Conservation (phyloP, 441 rosid genomes). For the Erodium trifolium region DNA sequence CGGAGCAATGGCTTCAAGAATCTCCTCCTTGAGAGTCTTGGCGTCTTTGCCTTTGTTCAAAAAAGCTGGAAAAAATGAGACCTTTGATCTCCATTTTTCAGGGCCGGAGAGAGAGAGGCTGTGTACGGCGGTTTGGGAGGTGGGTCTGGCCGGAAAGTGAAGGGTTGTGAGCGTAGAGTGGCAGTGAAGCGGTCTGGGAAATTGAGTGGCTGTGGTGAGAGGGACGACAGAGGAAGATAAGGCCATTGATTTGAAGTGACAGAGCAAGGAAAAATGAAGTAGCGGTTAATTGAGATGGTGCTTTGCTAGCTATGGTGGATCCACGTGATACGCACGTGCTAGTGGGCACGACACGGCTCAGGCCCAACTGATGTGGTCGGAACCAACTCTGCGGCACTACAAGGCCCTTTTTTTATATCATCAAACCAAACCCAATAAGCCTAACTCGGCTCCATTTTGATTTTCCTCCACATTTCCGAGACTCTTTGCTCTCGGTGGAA, state of each 20-base stretch:
- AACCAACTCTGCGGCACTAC: too few relatives aligned
- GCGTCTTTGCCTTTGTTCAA: slow-evolving; percentile 54
- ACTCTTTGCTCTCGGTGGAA: too few relatives aligned
- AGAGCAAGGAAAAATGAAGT: not conserved
- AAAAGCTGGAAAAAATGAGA: slow-evolving; percentile 77
- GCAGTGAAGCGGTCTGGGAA: not conserved
- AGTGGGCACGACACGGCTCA: not conserved
- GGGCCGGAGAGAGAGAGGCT: slow-evolving; percentile 15
- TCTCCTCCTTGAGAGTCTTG: slow-evolving; percentile 54
- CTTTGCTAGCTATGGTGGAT: too few relatives aligned
- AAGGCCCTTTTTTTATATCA: not conserved
- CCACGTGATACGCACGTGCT: not conserved
- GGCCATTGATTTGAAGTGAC: slow-evolving; percentile 24
- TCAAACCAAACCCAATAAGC: slow-evolving; percentile 7
- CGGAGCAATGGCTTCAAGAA: slow-evolving; percentile 58
- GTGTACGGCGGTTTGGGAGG: slow-evolving; percentile 19
- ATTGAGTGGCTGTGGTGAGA: slow-evolving; percentile 17
- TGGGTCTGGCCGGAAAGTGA: slow-evolving; percentile 23
- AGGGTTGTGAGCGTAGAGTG: slow-evolving; percentile 19
- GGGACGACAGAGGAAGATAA: slow-evolving; percentile 23
- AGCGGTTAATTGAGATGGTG: not conserved
- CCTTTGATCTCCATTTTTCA: slow-evolving; percentile 44
- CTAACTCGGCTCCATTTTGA: not conserved
- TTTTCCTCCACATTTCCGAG: too few relatives aligned
- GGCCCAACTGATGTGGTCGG: too few relatives aligned